phyloP scores from a whole-genome alignment of 805 yeast species.

The Torulaspora gathmanii region DNA sequence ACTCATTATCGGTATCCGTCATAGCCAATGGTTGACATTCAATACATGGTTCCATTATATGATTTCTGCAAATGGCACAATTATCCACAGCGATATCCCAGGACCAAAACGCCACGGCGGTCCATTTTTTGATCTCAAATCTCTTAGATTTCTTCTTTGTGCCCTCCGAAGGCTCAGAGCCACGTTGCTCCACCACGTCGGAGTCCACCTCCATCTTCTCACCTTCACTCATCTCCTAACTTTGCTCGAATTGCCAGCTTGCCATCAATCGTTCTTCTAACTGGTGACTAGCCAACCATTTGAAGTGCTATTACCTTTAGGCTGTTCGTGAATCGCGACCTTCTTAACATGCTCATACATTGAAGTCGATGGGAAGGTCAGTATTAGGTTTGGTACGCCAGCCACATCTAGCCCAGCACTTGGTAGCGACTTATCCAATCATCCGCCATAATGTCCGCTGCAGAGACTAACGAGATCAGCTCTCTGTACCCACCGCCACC shows the following conservation, averaged over 20 bases:
- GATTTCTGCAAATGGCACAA: slow-evolving; percentile 97
- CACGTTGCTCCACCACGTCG: slow-evolving; percentile 10
- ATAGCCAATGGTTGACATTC: slow-evolving; percentile 86
- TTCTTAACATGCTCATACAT: background rate
- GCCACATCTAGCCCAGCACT: background rate
- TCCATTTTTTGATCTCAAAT: slow-evolving; percentile 95
- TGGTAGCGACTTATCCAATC: background rate
- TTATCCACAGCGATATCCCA: slow-evolving; percentile 96
- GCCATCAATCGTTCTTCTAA: background rate
- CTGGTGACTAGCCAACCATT: background rate
- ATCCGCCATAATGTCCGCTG: slow-evolving; percentile 10
- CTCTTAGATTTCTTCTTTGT: slow-evolving; percentile 49
- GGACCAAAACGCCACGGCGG: slow-evolving; percentile 99
- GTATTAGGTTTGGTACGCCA: background rate
- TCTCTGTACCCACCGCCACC: slow-evolving; percentile 96
- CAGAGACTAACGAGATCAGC: slow-evolving; percentile 41
- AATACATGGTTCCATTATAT: slow-evolving; percentile 95
- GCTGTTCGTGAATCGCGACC: background rate
- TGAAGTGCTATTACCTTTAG: background rate
- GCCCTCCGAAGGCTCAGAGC: slow-evolving; percentile 8
- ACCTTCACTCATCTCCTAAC: slow-evolving; percentile 17
- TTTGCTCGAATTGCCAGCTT: background rate
- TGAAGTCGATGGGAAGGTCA: background rate
- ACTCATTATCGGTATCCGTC: slow-evolving; percentile 59
- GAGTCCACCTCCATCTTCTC: slow-evolving; percentile 30